phyloP scores from a whole-genome alignment of 768 basidiomycete genomes.

The Suillus bovinus region DNA sequence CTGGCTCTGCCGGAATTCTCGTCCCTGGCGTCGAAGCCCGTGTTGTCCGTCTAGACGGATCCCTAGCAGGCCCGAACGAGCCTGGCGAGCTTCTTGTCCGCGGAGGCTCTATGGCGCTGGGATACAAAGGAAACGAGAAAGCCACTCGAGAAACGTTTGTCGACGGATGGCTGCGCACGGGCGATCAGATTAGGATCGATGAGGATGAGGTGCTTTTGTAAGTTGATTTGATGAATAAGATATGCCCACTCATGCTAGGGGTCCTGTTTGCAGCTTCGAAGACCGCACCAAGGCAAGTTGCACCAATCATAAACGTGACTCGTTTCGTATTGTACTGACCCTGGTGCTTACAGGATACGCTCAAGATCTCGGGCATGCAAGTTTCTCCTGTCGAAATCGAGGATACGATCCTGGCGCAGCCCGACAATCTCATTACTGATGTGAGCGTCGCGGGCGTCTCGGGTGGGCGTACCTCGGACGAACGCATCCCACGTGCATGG shows the following conservation, averaged over 20 bases:
- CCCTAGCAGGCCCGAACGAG: constrained; percentile 52
- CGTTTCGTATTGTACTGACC: background rate
- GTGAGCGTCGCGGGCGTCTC: constrained; percentile 67
- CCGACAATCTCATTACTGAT: constrained; percentile 56
- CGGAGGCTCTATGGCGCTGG: constrained; percentile 50
- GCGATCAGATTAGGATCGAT: constrained; percentile 60
- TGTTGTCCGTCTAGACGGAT: constrained; percentile 52
- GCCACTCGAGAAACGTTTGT: constrained; percentile 60
- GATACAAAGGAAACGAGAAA: constrained; percentile 67
- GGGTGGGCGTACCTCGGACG: constrained; percentile 64
- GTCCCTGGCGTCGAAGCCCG: constrained; percentile 58
- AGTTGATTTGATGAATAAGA: constrained; percentile 16
- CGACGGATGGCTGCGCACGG: constrained; percentile 69
- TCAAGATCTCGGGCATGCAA: constrained; percentile 72
- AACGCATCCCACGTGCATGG: constrained; percentile 73
- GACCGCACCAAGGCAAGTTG: constrained; percentile 62
- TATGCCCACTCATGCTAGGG: background rate
- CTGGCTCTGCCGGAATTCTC: constrained; percentile 52
- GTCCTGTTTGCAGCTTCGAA: constrained; percentile 45
- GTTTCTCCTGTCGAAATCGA: constrained; percentile 77
- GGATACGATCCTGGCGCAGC: constrained; percentile 56
- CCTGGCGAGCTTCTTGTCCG: constrained; percentile 60
- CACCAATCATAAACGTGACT: constrained; percentile 12
- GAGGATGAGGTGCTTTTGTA: constrained; percentile 60
- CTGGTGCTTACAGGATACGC: constrained; percentile 50